A percentile compares a stretch with the other conserved stretches of the same genome.
Conservation (phyloP, 2,329 filamentous ascomycete species). For the Fusarium proliferatum region DNA sequence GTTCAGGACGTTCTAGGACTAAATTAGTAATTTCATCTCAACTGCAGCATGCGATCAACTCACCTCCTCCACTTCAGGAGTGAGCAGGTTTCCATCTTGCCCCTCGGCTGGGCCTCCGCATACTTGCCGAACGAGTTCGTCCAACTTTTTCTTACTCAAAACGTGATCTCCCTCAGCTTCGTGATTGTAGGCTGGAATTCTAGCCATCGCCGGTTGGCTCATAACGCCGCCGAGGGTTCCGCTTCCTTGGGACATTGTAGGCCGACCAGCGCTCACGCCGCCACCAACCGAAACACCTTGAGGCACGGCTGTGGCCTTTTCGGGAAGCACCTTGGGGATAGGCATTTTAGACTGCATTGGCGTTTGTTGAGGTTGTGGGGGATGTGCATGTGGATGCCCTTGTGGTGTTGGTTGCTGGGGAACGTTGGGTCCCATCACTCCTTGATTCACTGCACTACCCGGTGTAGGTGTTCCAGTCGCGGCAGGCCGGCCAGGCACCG, state of each 20-base stretch:
- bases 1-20: slow-evolving; percentile 79
- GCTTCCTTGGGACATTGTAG: slow-evolving; percentile 84
- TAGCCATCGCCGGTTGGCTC: slow-evolving; percentile 85
- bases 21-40: slow-evolving; percentile 29
- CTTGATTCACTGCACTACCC: slow-evolving; percentile 46
- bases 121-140: slow-evolving; percentile 93
- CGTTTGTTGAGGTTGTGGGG: slow-evolving; percentile 55
- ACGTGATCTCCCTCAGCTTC: slow-evolving; percentile 94
- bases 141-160: slow-evolving; percentile 96
- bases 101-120: slow-evolving; percentile 81
- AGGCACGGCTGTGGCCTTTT: slow-evolving; percentile 74
- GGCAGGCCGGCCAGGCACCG: slow-evolving; percentile 47
- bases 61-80: slow-evolving; percentile 96
- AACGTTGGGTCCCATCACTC: slow-evolving; percentile 48
- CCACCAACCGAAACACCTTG: slow-evolving; percentile 76
- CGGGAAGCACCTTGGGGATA: slow-evolving; percentile 82
- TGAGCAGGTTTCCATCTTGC: slow-evolving; percentile 80
- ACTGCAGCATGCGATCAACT: slow-evolving; percentile 6
- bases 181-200: slow-evolving; percentile 84
- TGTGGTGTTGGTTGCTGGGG: slow-evolving; percentile 48
- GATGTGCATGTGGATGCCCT: slow-evolving; percentile 61
- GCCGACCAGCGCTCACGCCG: slow-evolving; percentile 73
- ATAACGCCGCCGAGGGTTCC: slow-evolving; percentile 84
- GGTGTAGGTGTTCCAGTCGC: slow-evolving; percentile 47
- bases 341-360: slow-evolving; percentile 73